Percentiles rank a stretch among this genome's conserved stretches.
phyloP scores from a whole-genome alignment of 768 basidiomycete species.

The Pisolithus albus region DNA sequence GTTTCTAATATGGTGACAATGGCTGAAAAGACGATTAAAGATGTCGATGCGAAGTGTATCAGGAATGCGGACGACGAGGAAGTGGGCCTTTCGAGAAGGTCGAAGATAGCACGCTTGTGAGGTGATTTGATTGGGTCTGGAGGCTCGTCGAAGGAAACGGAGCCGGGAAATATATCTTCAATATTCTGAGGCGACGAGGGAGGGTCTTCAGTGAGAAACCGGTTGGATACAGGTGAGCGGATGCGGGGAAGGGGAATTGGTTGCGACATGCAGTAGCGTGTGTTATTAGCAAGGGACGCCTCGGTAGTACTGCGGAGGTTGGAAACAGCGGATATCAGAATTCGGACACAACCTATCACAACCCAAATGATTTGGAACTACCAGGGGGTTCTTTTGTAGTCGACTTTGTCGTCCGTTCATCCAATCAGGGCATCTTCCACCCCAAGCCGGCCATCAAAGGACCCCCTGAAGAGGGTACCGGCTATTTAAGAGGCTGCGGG shows the following conservation, averaged over 20 bases:
- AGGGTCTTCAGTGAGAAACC: constrained; percentile 41
- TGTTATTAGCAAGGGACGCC: no score
- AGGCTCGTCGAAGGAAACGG: constrained; percentile 29
- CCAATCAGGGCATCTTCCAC: no score
- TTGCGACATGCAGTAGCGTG: constrained; percentile 18
- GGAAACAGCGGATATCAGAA: no score
- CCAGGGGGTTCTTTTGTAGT: no score
- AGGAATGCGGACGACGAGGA: constrained; percentile 72
- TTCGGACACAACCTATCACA: no score
- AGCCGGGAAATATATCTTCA: constrained; percentile 34
- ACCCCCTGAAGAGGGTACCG: no score
- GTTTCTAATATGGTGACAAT: constrained; percentile 75
- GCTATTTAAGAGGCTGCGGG: no score
- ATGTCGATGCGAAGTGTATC: constrained; percentile 63
- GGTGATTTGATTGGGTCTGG: constrained; percentile 25
- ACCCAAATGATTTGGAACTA: no score
- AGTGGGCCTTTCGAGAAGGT: constrained; percentile 74
- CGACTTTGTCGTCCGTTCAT: no score
- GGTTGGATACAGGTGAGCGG: constrained; percentile 22
- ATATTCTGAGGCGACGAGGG: constrained; percentile 25
- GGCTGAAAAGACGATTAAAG: constrained; percentile 67
- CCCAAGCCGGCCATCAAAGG: no score
- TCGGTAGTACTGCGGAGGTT: not conserved
- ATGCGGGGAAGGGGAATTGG: constrained; percentile 24
- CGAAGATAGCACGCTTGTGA: constrained; percentile 62